Percentiles rank a stretch among this genome's conserved stretches.
Evolutionary conservation across 768 basidiomycete species (phyloP).

Genomic region (Pisolithus sp.): DNA sequence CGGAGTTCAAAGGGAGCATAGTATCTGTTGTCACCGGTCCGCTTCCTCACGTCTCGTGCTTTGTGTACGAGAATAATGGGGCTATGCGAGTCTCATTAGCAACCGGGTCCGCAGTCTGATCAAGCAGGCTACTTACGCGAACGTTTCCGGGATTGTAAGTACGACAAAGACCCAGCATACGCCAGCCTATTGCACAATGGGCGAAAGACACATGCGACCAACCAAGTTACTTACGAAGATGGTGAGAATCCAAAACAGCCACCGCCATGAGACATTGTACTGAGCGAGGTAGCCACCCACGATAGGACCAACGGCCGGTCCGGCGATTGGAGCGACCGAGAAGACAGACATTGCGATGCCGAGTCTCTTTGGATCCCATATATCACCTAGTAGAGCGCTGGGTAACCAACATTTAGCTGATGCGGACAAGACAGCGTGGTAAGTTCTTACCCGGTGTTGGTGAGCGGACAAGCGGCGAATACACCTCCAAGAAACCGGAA

Average conservation of each 20-base stretch:
- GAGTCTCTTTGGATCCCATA: slow-evolving; percentile 56
- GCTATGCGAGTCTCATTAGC: slow-evolving; percentile 36
- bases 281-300: slow-evolving; percentile 40
- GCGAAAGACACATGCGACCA: not conserved
- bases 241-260: slow-evolving; percentile 61
- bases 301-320: slow-evolving; percentile 54
- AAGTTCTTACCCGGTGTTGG: slow-evolving; percentile 54
- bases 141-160: slow-evolving; percentile 65
- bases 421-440: not conserved
- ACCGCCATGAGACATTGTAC: slow-evolving; percentile 48
- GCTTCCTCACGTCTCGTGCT: slow-evolving; percentile 44
- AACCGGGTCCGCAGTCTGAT: slow-evolving; percentile 50
- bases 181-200: slow-evolving; percentile 33
- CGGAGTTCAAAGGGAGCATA: slow-evolving; percentile 47
- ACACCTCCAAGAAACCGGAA: slow-evolving; percentile 67
- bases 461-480: slow-evolving; percentile 63
- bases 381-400: slow-evolving; percentile 49
- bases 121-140: slow-evolving; percentile 35
- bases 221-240: slow-evolving; percentile 40
- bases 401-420: not conserved
- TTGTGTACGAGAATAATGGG: slow-evolving; percentile 51
- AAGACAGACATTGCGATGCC: slow-evolving; percentile 65
- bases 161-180: slow-evolving; percentile 42
- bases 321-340: slow-evolving; percentile 60
- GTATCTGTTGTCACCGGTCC: slow-evolving; percentile 45